Base-by-base conservation (phyloP, 345 rosid genomes). In the Brassica juncea region DNA sequence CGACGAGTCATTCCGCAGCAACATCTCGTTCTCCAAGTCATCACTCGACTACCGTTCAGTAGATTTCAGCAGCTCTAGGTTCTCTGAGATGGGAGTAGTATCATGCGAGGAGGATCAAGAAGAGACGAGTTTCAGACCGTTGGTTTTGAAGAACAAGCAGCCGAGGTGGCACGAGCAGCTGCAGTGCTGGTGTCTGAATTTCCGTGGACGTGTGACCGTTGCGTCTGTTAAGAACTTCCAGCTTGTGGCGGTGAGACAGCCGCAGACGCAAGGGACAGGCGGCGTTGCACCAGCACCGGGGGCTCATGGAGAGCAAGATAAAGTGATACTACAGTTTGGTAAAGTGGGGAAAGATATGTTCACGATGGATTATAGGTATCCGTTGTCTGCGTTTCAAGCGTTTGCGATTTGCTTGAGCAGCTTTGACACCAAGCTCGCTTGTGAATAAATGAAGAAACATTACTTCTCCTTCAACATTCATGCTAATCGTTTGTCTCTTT, bases 321-420 rank as follows among this genome's bases (percentile, higher is more conserved):
- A 92, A 80, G 88, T 94, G 72, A 94, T 94, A 60, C 95, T 94
- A 23, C 99, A 94, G 90, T 94, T 94, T 60, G 97, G 97, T 15
- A 92, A 94, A 84, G 95, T 94, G 11, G 93, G 97, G 10, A 94
- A 92, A 85, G 99, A 94, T 80, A 91, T 94, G 94, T 94, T 94
- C 81, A 94, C 97, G 0, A 94, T 94, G 99, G 99, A 94, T 84
- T 92, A 94, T 68, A 87, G 97, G 49, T 94, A 92, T 65, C 99
- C 99, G 3, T 82, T 94, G 14, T 94, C 99, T 1, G 99, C 99
- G 28, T 94, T 92, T 84, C 99, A 94, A 77, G 97, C 99, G 3
- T 94, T 94, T 75, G 97, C 99, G 0, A 91, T 94, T 62, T 94
- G 99, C 86, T 85, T 94, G 85, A 94, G 99, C 90, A 92, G 99